Base-by-base conservation (phyloP, 2,329 filamentous ascomycete species). In the Colletotrichum coccodes region DNA sequence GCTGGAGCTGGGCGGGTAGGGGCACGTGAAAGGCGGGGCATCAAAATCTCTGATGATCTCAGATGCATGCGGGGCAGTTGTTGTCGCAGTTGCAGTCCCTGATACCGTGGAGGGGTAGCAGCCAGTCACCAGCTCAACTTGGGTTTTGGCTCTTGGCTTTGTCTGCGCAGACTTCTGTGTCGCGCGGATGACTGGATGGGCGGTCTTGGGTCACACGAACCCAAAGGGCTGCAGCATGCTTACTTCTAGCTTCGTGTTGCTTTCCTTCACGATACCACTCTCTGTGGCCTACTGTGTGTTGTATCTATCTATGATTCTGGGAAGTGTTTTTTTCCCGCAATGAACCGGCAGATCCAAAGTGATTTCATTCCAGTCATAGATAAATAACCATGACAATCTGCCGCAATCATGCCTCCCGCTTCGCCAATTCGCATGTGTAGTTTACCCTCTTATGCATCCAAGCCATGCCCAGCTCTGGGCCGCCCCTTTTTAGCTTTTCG, bases 21-120 rank as follows among this genome's bases (percentile, higher is more conserved):
- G 30, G 50, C 67, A 70, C 67, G 67, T 70, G 67, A 67, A 70
- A 70, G 58, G 67, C 58, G 67, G 67, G 67, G 67, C 64, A 68
- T 54, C 64, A 67, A 68, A 69, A 68, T 36, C 53, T 70, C 64
- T 63, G 63, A 70, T 70, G 67, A 70, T 70, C 67, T 70, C 57
- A 68, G 67, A 63, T 63, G 64, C 50, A 70, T 70, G 67, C 67
- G 67, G 67, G 67, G 67, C 67, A 53, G 64, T 65, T 21, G 28
- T 49, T 36, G 49, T 28, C 30, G 49, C 18, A 34, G 49, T 52
- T 14, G 12, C 49, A 26, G 60, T 62, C 49, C 42, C 56, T 56
- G 49, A 44, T 56, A 40, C 32, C 32, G 50, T 46, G 40, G 53
- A 58, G 53, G 53, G 61, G 60, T 54, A 38, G 38, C 32, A 50